Base-by-base conservation (phyloP, 2,329 filamentous ascomycete species). In the Aspergillus fijiensis region DNA sequence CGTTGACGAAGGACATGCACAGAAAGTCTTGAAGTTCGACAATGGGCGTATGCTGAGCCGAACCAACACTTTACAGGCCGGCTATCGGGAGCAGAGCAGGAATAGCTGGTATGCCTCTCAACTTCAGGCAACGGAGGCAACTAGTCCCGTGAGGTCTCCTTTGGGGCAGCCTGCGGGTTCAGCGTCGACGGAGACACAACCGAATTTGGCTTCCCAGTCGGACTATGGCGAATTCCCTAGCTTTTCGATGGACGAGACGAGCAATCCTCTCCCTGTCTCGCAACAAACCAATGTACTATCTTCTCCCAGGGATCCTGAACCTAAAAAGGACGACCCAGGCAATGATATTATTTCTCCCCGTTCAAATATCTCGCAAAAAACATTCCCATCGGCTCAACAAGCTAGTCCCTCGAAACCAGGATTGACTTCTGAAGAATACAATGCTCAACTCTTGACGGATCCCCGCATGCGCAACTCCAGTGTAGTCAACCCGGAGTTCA, bases 391-490 rank as follows among this genome's bases (percentile, higher is more conserved):
- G 5, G 66, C 60, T 12, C 65, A 57, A 19, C 61, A 67, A 27
- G 51, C 55, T 9, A 61, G 63, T 10, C 65, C 69, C 23, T 74
- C 74, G 23, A 76, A 78, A 35, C 74, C 75, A 19, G 75, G 74
- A 11, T 78, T 95, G 79, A 96, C 92, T 0, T 90, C 95, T 0
- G 94, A 99, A 75, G 90, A 97, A 71, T 92, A 98, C 75, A 99
- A 98, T 71, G 90, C 91, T 10, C 81, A 89, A 60, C 82, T 98
- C 1, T 82, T 99, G 3, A 86, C 89, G 2, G 92, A 98, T 69
- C 92, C 95, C 2, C 87, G 88, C 35, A 87, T 96, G 67, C 86
- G 91, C 60, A 95, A 96, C 70, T 92, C 92, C 0, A 96, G 93
- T 1, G 92, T 92, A 1, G 90, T 92, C 9, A 96, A 99, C 66